Conservation (phyloP, 2,329 filamentous ascomycete species). For the Colletotrichum gloeosporioides region DNA sequence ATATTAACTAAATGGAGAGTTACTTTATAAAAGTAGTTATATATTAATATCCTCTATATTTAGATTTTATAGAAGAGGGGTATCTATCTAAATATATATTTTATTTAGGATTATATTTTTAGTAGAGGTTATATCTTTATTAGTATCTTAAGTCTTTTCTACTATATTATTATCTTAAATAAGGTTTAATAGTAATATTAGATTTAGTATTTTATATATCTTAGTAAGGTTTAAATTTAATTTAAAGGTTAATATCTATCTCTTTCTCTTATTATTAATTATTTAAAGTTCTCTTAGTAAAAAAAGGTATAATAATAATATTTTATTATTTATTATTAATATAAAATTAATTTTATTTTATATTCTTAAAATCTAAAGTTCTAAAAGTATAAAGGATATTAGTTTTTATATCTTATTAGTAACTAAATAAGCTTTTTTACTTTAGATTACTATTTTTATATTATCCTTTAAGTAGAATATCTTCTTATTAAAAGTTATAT, state of each 20-base stretch:
- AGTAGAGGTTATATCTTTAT: not conserved
- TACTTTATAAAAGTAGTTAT: not conserved
- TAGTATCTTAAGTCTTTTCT: not conserved
- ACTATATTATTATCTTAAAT: not conserved
- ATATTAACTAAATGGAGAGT: not conserved
- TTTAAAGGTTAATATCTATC: not conserved
- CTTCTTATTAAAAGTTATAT: not conserved
- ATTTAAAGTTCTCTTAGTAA: too few species aligned
- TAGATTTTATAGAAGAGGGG: not conserved
- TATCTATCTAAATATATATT: not conserved
- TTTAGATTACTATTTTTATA: too few species aligned
- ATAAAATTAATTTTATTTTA: too few species aligned
- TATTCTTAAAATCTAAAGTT: fast-evolving
- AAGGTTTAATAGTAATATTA: not conserved
- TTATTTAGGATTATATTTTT: not conserved
- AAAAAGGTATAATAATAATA: too few species aligned
- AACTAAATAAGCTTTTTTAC: too few species aligned
- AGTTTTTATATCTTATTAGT: too few species aligned
- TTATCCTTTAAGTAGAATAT: too few species aligned
- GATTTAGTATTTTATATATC: not conserved
- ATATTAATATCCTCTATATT: not conserved
- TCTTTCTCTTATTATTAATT: not conserved
- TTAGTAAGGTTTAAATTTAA: not conserved
- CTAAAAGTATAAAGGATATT: fast-evolving
- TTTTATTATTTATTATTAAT: too few species aligned